These are phyloP conservation scores for Penicillium riverlandense DNA, from an alignment of 495 filamentous ascomycete species.

Conservation along the genomic window DNA sequence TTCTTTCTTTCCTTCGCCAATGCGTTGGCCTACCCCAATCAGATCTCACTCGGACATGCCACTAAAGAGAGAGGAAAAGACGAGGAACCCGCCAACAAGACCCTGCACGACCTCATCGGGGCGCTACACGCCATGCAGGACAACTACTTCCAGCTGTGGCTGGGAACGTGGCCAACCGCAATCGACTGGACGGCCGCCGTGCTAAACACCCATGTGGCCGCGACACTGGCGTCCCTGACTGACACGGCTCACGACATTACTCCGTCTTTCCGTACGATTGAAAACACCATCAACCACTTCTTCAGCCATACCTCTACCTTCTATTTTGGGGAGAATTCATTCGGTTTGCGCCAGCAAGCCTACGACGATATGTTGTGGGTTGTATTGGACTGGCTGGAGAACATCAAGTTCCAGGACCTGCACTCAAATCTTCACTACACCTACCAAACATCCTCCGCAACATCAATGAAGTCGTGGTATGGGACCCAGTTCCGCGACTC, in stretches of 20 bases:
- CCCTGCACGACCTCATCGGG: slow-evolving; percentile 39
- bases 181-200: slow-evolving; percentile 97
- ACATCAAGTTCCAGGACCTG: slow-evolving; percentile 63
- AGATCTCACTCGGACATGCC: slow-evolving; percentile 11
- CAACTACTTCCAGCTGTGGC: slow-evolving; percentile 66
- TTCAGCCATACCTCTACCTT: slow-evolving; percentile 68
- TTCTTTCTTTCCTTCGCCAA: slow-evolving; percentile 17
- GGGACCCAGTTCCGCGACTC: slow-evolving; percentile 67
- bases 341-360: slow-evolving; percentile 69
- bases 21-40: slow-evolving; percentile 24
- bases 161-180: slow-evolving; percentile 75
- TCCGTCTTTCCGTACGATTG: slow-evolving; percentile 38
- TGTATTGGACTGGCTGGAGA: slow-evolving; percentile 85
- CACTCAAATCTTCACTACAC: slow-evolving; percentile 58
- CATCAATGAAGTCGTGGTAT: slow-evolving; percentile 48
- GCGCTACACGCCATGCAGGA: slow-evolving; percentile 71
- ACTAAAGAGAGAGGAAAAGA: too few relatives aligned
- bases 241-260: slow-evolving; percentile 15
- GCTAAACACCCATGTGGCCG: slow-evolving; percentile 71
- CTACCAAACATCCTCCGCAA: slow-evolving; percentile 12
- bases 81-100: slow-evolving; percentile 12
- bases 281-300: slow-evolving; percentile 76
- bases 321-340: slow-evolving; percentile 82
- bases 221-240: slow-evolving; percentile 58
- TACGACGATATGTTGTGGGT: slow-evolving; percentile 99